These are phyloP conservation scores for Candida stauntonica DNA, from an alignment of 805 yeast genomes.

Conservation along the genomic window DNA sequence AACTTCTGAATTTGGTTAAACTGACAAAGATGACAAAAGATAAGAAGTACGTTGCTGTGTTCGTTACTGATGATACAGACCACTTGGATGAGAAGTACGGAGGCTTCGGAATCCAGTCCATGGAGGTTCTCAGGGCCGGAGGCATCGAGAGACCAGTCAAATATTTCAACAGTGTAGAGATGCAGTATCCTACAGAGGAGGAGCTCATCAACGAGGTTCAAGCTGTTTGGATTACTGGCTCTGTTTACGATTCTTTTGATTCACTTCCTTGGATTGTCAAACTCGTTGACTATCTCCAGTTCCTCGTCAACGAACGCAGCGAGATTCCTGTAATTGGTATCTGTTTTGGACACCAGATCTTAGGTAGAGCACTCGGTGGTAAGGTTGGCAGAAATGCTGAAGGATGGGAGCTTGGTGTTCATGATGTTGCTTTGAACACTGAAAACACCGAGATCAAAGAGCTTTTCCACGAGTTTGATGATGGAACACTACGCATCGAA, in stretches of 20 bases:
- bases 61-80: conserved; percentile 21
- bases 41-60: conserved; percentile 18
- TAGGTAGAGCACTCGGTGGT: conserved; percentile 63
- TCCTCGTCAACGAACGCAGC: conserved; percentile 1
- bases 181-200: conserved; percentile 25
- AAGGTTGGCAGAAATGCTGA: conserved; percentile 49
- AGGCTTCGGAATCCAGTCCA: conserved; percentile 49
- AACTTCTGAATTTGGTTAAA: not conserved
- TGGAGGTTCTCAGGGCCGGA: conserved; percentile 28
- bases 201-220: conserved; percentile 26
- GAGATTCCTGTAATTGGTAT: conserved; percentile 54
- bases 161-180: conserved; percentile 36
- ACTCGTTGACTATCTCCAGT: conserved; percentile 34
- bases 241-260: conserved; percentile 43
- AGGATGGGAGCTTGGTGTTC: conserved; percentile 75
- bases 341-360: conserved; percentile 86
- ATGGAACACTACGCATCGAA: conserved; percentile 35
- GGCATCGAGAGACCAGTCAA: conserved; percentile 23
- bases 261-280: conserved; percentile 38
- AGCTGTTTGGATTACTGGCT: conserved; percentile 51
- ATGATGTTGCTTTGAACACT: conserved; percentile 41
- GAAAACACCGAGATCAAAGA: conserved; percentile 33
- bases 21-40: conserved; percentile 12
- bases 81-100: conserved; percentile 30
- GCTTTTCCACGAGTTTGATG: conserved; percentile 16